Evolutionary conservation across 352 stramenopile species (phyloP).

Genomic region (Phytophthora agathidicida): DNA sequence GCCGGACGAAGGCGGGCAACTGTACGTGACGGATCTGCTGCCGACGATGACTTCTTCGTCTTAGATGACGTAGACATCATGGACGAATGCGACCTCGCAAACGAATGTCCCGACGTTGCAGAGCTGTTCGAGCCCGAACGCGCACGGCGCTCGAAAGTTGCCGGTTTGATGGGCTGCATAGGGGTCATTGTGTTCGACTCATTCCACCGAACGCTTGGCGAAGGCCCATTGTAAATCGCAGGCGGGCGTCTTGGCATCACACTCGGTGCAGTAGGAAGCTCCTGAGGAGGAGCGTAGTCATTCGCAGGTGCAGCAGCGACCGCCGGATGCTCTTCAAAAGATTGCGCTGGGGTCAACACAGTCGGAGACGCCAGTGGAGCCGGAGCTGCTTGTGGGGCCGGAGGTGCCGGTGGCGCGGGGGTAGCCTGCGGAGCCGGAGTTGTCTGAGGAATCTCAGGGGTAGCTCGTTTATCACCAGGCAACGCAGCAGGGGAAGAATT

Average conservation of each 20-base stretch:
- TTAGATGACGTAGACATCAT: conserved; percentile 82
- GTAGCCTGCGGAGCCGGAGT: neutral
- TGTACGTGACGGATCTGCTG: conserved; percentile 62
- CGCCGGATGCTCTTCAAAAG: conserved; percentile 26
- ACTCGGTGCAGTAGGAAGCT: conserved; percentile 20
- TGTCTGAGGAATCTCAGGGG: conserved; percentile 8
- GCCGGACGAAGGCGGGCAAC: conserved; percentile 81
- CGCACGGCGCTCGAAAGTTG: conserved; percentile 44
- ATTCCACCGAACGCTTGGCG: conserved; percentile 22
- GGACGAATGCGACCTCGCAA: conserved; percentile 78
- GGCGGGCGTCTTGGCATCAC: conserved; percentile 29
- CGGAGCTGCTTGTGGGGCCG: conserved; percentile 2
- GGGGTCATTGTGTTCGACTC: conserved; percentile 33
- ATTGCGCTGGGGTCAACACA: conserved; percentile 6
- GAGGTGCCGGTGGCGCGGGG: neutral
- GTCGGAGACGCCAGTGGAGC: conserved; percentile 18
- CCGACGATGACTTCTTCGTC: conserved; percentile 62
- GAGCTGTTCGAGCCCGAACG: conserved; percentile 80
- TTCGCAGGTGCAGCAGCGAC: conserved; percentile 19
- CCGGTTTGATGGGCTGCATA: conserved; percentile 31
- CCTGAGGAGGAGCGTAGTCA: conserved; percentile 14
- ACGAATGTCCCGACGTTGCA: conserved; percentile 77
- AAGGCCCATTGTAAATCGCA: conserved; percentile 46
- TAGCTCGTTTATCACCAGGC: conserved; percentile 32
- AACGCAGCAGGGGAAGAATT: conserved; percentile 58